A percentile compares a stretch with the other conserved stretches of the same genome.
These are phyloP conservation scores for Arctium minus DNA, from an alignment of 129 eudicot species.

Conservation along the genomic window DNA sequence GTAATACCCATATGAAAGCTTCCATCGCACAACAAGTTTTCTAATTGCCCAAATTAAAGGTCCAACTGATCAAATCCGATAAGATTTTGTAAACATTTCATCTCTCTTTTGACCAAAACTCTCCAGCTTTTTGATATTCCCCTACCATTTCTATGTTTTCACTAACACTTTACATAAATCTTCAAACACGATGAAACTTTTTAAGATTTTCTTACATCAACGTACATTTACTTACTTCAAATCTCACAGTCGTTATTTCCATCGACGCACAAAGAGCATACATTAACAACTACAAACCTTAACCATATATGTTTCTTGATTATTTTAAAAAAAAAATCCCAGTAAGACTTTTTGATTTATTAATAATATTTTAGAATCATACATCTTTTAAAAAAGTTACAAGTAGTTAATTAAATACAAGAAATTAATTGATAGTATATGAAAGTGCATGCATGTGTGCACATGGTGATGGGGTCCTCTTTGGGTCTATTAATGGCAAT, in stretches of 20 bases:
- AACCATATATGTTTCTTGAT: background rate
- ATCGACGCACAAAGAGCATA: background rate
- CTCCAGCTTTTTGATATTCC: background rate
- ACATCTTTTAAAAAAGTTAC: background rate
- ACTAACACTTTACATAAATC: too few relatives aligned
- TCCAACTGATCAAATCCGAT: background rate
- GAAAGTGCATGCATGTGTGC: conserved; percentile 38
- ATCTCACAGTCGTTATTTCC: background rate
- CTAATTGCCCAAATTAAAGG: background rate
- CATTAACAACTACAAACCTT: background rate
- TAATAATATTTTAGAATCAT: background rate
- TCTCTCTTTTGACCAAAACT: background rate
- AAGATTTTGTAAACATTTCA: background rate
- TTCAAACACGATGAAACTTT: background rate
- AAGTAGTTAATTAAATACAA: conserved; percentile 1
- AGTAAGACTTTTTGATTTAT: background rate
- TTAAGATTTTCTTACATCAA: background rate
- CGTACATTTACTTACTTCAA: background rate
- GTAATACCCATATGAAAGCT: background rate
- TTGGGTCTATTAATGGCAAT: conserved; percentile 29
- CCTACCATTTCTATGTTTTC: background rate
- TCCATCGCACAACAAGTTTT: background rate
- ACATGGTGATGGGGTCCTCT: conserved; percentile 38
- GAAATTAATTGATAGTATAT: conserved; percentile 15
- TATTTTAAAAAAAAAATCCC: too few relatives aligned